phyloP scores from a whole-genome alignment of 2,329 filamentous ascomycete genomes.

The Leptodontidium sp. region DNA sequence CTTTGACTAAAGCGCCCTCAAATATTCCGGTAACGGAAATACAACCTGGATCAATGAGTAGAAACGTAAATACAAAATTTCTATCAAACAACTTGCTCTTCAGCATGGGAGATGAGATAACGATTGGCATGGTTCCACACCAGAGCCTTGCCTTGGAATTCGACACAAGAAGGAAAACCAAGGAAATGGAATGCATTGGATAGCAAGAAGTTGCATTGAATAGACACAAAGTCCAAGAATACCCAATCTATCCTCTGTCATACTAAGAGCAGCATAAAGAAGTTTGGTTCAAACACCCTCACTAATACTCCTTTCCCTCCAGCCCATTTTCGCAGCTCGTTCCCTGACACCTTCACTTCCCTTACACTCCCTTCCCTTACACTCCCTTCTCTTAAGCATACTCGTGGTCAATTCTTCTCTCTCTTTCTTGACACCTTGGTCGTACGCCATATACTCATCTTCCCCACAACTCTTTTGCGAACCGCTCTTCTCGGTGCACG shows the following conservation, averaged over 20 bases:
- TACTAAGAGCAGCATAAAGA: neutral
- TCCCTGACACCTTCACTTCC: constrained; percentile 12
- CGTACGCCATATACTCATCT: constrained; percentile 3
- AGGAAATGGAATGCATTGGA: neutral
- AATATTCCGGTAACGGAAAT: too few species aligned
- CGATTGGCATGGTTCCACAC: too few species aligned
- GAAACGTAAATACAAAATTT: too few species aligned
- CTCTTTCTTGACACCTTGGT: constrained; percentile 13
- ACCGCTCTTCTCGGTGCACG: neutral
- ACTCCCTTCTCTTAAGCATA: constrained; percentile 6
- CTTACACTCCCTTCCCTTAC: neutral
- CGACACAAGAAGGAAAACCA: neutral
- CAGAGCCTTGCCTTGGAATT: too few species aligned
- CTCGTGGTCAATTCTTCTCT: neutral
- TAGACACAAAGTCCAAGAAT: neutral
- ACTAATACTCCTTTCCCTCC: constrained; percentile 20
- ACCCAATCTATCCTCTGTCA: neutral
- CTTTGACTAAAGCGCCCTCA: too few species aligned
- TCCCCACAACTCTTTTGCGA: neutral
- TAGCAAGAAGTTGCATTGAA: neutral
- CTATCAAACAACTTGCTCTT: too few species aligned
- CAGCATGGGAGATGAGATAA: too few species aligned
- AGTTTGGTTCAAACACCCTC: neutral
- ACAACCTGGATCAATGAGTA: too few species aligned
- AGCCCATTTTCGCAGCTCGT: constrained; percentile 20